Base-by-base conservation (phyloP, 2,329 filamentous ascomycete species). In the Orbilia javanica region DNA sequence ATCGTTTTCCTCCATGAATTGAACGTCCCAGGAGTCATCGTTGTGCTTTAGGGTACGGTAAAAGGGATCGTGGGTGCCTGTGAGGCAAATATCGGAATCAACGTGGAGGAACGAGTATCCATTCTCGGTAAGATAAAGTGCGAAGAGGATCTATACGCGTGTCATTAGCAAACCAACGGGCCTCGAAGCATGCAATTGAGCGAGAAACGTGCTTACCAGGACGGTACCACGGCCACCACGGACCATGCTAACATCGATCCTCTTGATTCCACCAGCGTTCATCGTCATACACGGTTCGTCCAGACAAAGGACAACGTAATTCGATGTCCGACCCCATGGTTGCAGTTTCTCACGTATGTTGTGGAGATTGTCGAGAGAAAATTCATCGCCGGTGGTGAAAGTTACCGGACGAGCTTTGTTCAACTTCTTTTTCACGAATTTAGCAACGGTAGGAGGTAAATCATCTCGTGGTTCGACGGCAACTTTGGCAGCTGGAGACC, bases 191-290 rank as follows among this genome's bases (percentile, higher is more conserved):
- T 10, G 7, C 20, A 34, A 55, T 64, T 31, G 46, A n/a, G 13
- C 13, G 4, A 4, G 20, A 27, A n/a, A 66, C 18, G 39, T 31
- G 13, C 66, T 22, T 71, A 78, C 74, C 0, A 78, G 52, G 48
- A 78, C 53, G 1, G 46, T 31, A 4, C 65, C 62, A 48, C 74
- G 48, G 15, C 74, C 74, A 3, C 74, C 74, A 27, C 67, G 66
- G 20, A 78, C 74, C 74, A 78, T 78, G 52, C 74, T 67, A 27
- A 78, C 62, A 15, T 78, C 74, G 20, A 78, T 62, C 31, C 74
- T 63, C 44, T 72, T 71, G 34, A 78, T 25, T 7, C 74, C 74
- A 29, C 60, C 42, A 1, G 74, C 31, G 27, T 68, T 31, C 67
- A 78, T 78, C 20, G 52, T 53, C 67, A 72, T 64, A 39, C 74